These are phyloP conservation scores for Chaetoceros muelleri DNA, from an alignment of 108 stramenopile genomes.

Conservation along the genomic window DNA sequence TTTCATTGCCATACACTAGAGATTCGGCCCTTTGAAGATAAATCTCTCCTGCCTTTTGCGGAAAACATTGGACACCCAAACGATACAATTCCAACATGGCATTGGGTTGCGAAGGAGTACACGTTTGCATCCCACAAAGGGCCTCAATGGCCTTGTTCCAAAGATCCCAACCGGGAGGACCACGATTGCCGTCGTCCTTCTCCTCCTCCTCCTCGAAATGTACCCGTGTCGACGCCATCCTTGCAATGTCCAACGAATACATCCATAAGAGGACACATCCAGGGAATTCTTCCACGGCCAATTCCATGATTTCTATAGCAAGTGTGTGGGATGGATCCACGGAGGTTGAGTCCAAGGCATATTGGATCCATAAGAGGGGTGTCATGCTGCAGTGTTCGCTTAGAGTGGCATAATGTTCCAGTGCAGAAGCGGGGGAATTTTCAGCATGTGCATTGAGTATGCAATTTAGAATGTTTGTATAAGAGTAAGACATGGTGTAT, in stretches of 20 bases:
- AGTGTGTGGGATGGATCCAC: constrained; percentile 7
- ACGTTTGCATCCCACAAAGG: background rate
- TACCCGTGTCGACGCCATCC: no score
- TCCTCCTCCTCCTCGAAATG: background rate
- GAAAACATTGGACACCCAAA: constrained; percentile 35
- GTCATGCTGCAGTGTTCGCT: constrained; percentile 72
- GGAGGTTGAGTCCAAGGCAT: constrained; percentile 32
- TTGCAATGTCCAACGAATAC: constrained; percentile 7
- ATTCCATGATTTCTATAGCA: constrained; percentile 49
- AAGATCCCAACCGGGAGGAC: no score
- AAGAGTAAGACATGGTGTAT: background rate
- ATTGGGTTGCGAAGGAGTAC: background rate
- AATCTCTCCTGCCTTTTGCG: constrained; percentile 1
- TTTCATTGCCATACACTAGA: constrained; percentile 36
- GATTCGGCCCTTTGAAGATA: constrained; percentile 19
- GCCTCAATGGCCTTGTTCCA: background rate
- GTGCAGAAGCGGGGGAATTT: background rate
- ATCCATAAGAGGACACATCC: constrained; percentile 43
- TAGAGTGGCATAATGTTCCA: constrained; percentile 9
- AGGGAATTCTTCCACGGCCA: constrained; percentile 65
- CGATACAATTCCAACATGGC: constrained; percentile 30
- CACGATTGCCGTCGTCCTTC: background rate
- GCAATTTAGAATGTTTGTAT: background rate
- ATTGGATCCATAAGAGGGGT: constrained; percentile 82
- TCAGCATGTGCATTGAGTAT: background rate